Evolutionary conservation across 2,329 filamentous ascomycete genomes (phyloP).

Genomic region (Penicillium sp.): DNA sequence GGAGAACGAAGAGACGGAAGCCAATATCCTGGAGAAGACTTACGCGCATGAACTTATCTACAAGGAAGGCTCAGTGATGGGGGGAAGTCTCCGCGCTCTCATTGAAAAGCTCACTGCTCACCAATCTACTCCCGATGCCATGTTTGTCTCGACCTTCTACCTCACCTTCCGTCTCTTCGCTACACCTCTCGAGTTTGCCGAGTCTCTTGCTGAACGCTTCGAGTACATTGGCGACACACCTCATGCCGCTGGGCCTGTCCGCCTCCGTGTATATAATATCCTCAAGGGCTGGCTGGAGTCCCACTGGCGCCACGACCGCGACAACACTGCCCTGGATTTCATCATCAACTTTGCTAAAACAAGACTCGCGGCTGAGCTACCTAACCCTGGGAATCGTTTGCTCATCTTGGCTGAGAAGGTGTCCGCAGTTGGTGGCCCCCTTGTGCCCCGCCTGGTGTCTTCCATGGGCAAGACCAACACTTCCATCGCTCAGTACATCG

Average conservation of each 20-base stretch:
- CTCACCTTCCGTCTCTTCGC: conserved; percentile 94
- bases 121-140: conserved; percentile 84
- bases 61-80: conserved; percentile 91
- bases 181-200: conserved; percentile 72
- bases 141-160: conserved; percentile 93
- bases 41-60: conserved; percentile 91
- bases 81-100: conserved; percentile 82
- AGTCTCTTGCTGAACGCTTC: conserved; percentile 84
- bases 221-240: conserved; percentile 82
- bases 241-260: conserved; percentile 73
- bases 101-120: conserved; percentile 94
- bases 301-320: conserved; percentile 83
- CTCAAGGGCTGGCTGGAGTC: conserved; percentile 98
- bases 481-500: conserved; percentile 67
- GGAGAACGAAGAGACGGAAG: conserved; percentile 76
- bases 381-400: conserved; percentile 76
- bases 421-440: conserved; percentile 65
- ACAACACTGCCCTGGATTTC: conserved; percentile 70
- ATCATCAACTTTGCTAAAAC: conserved; percentile 79
- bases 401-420: conserved; percentile 78
- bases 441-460: conserved; percentile 79
- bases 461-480: conserved; percentile 86
- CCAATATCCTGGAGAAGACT: conserved; percentile 83
- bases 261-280: conserved; percentile 88
- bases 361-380: conserved; percentile 66